Evolutionary conservation across 2,329 filamentous ascomycete species (phyloP).

Genomic region (Fusarium solani-melongenae): DNA sequence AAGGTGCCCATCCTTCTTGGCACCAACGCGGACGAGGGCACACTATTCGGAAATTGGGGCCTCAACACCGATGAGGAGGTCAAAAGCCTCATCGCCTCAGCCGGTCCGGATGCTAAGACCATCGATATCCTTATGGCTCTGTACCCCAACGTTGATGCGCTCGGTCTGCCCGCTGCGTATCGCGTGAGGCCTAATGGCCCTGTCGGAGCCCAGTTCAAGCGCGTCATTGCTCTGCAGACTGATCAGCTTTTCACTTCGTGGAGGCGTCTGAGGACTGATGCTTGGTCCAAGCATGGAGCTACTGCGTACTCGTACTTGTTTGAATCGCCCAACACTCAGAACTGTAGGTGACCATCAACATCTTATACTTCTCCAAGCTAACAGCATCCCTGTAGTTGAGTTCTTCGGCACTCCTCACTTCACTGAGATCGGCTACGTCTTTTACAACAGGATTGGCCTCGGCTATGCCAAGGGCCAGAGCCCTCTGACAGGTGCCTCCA

Average conservation of each 20-base stretch:
- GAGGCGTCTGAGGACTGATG: constrained; percentile 63
- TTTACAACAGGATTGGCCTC: constrained; percentile 61
- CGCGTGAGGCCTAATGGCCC: constrained; percentile 20
- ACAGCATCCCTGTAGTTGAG: not conserved
- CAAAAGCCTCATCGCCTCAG: not conserved
- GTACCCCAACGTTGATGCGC: constrained; percentile 36
- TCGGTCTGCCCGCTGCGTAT: constrained; percentile 29
- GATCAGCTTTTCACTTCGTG: constrained; percentile 66
- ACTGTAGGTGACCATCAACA: constrained; percentile 5
- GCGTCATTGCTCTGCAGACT: constrained; percentile 62
- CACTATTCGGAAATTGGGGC: constrained; percentile 62
- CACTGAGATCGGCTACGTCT: constrained; percentile 53
- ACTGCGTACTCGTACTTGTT: constrained; percentile 66
- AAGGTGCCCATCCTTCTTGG: constrained; percentile 72
- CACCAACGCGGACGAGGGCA: constrained; percentile 73
- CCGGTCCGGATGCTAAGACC: constrained; percentile 18
- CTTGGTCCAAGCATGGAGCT: constrained; percentile 60
- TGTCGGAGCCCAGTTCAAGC: constrained; percentile 58
- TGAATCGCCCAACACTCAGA: constrained; percentile 47
- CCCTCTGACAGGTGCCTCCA: constrained; percentile 54
- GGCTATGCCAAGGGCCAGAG: constrained; percentile 44
- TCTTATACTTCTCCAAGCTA: not conserved
- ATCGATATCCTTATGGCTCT: constrained; percentile 26
- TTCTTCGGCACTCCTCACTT: constrained; percentile 44
- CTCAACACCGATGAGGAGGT: constrained; percentile 40